Evolutionary conservation across 148 eudicot genomes (phyloP).

Genomic region (Pharnaceum exiguum): DNA sequence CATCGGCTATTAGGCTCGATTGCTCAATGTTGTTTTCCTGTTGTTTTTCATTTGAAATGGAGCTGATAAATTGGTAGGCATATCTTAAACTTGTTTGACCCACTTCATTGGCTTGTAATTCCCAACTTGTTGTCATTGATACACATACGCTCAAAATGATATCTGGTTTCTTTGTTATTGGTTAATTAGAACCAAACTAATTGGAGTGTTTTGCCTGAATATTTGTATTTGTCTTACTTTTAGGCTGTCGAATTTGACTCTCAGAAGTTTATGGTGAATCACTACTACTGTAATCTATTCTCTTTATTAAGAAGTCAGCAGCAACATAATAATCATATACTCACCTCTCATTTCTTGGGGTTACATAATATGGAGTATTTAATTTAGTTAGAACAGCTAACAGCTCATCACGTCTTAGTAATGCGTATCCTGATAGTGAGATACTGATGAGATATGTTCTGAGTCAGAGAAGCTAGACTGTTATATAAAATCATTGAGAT

Average conservation of each 20-base stretch:
- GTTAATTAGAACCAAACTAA: conserved; percentile 2
- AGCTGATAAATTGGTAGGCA: conserved; percentile 23
- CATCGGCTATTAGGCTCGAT: conserved; percentile 18
- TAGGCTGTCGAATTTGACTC: background rate
- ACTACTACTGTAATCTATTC: conserved; percentile 14
- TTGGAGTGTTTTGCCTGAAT: background rate
- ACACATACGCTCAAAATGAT: background rate
- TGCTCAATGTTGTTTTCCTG: background rate
- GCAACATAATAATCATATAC: background rate
- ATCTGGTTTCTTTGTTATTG: conserved; percentile 13
- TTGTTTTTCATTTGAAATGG: conserved; percentile 18
- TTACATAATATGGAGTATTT: background rate
- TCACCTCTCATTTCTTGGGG: conserved; percentile 4
- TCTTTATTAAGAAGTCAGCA: conserved; percentile 10
- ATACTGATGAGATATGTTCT: conserved; percentile 4
- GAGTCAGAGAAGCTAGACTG: too few relatives aligned
- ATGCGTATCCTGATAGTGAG: conserved; percentile 14
- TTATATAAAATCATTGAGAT: too few relatives aligned
- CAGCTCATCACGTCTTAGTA: conserved; percentile 27
- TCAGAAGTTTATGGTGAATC: conserved; percentile 20
- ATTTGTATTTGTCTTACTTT: background rate
- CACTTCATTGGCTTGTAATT: conserved; percentile 6
- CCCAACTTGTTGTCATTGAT: background rate
- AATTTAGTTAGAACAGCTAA: conserved; percentile 15
- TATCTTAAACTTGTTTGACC: conserved; percentile 20